phyloP scores from a whole-genome alignment of 2,329 filamentous ascomycete genomes.

The Plenodomus tracheiphilus region DNA sequence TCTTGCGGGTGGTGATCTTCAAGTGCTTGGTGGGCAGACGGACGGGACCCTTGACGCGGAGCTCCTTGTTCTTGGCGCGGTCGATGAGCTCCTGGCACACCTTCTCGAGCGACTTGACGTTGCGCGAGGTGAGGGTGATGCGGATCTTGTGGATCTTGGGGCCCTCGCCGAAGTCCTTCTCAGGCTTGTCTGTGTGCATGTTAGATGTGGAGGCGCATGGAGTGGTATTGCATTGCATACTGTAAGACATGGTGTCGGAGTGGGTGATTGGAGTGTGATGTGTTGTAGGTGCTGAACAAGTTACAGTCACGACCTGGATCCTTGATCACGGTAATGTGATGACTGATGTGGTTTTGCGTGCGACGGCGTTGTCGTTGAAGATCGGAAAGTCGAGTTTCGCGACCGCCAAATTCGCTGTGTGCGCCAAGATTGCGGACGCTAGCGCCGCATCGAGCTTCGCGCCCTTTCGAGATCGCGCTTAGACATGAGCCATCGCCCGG shows the following conservation, averaged over 20 bases:
- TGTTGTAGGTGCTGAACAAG: slow-evolving; percentile 24
- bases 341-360: slow-evolving; percentile 47
- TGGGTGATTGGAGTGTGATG: slow-evolving; percentile 18
- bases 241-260: slow-evolving; percentile 42
- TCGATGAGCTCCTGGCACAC: slow-evolving; percentile 98
- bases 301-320: slow-evolving; percentile 54
- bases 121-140: slow-evolving; percentile 94
- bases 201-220: slow-evolving; percentile 11
- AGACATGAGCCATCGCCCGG: slow-evolving; percentile 31
- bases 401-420: slow-evolving; percentile 15
- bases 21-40: slow-evolving; percentile 96
- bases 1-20: slow-evolving; percentile 98
- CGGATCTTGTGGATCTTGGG: slow-evolving; percentile 98
- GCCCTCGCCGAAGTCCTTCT: slow-evolving; percentile 89
- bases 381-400: neutral
- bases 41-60: slow-evolving; percentile 97
- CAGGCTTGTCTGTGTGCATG: slow-evolving; percentile 67
- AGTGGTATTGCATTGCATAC: slow-evolving; percentile 13
- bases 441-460: slow-evolving; percentile 30
- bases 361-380: slow-evolving; percentile 32
- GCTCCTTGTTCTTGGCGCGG: slow-evolving; percentile 97
- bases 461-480: slow-evolving; percentile 4
- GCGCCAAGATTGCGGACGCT: slow-evolving; percentile 34
- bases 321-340: slow-evolving; percentile 58
- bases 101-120: slow-evolving; percentile 84